A percentile compares a stretch with the other conserved stretches of the same genome.
These are phyloP conservation scores for Picochlorum sp. DNA, from an alignment of 139 green algal genomes.

Conservation along the genomic window DNA sequence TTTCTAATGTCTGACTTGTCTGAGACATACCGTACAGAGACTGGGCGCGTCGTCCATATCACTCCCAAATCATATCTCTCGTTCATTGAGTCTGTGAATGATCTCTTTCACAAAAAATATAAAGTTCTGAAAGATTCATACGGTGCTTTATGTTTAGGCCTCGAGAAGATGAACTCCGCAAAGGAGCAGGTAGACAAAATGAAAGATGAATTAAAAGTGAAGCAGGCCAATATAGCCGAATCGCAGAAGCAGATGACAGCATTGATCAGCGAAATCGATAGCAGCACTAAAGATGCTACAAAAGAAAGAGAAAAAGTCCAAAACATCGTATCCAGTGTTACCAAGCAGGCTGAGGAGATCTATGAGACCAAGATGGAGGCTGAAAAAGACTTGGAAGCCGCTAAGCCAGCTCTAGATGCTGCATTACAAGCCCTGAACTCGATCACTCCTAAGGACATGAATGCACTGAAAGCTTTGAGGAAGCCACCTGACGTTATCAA, in stretches of 20 bases:
- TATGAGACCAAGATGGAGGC: conserved; percentile 69
- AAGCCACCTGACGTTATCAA: conserved; percentile 93
- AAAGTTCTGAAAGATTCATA: conserved; percentile 36
- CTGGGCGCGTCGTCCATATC: conserved; percentile 80
- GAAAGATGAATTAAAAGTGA: conserved; percentile 82
- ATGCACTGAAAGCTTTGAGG: conserved; percentile 82
- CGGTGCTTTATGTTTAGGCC: conserved; percentile 58
- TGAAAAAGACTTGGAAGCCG: conserved; percentile 76
- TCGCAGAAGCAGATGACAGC: conserved; percentile 70
- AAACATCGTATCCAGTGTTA: conserved; percentile 75
- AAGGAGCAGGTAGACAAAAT: conserved; percentile 81
- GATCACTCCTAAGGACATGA: conserved; percentile 87
- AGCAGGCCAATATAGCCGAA: conserved; percentile 76
- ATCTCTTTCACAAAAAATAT: conserved; percentile 75
- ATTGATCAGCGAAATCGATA: conserved; percentile 83
- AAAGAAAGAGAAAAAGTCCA: conserved; percentile 71
- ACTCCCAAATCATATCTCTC: conserved; percentile 89
- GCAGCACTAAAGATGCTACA: conserved; percentile 80
- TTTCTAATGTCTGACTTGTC: not conserved
- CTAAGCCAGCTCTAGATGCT: conserved; percentile 85
- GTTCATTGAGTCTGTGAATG: conserved; percentile 85
- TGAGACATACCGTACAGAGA: not conserved
- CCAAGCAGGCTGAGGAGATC: conserved; percentile 42
- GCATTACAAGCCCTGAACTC: conserved; percentile 80
- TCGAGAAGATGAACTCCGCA: conserved; percentile 89